Evolutionary conservation across 768 basidiomycete species (phyloP), one percentile per base, ranked within the genome.

Genomic region (Floccularia luteovirens): DNA sequence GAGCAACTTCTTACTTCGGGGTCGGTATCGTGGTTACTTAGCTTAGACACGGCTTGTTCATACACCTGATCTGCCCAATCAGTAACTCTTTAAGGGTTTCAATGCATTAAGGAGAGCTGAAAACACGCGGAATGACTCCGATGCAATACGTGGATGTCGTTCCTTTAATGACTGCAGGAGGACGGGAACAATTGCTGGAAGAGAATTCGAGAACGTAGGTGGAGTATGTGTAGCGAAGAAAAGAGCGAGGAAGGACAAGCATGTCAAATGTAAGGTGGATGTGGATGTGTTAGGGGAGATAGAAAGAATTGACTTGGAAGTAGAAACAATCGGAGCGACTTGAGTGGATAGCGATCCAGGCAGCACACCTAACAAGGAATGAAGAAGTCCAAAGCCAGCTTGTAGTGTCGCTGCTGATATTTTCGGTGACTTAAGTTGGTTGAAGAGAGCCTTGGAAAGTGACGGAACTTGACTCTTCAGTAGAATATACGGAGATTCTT

Each of bases 41-140:
- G 62, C 38, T 90, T 72, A 16, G 64, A 57, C 3, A 86, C 64
- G 7, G 89, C 82, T 46, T 90, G 81, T 5, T 74, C 64, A 57
- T 93, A 96, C 3, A 96, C 68, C 7, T 65, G 52, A 40, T 87
- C 77, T 3, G 77, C 59, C 88, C 88, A 90, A 12, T 78, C 75
- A 4, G 59, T n/a, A n/a, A n/a, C n/a, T 54, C 47, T 77, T 77
- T 34, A 85, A 58, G 1, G 90, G 90, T 35, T 83, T 80, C 27
- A 85, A 62, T 2, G 86, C 73, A 46, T 75, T 80, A 22, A 96
- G 70, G 5, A 99, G 65, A 1, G 90, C 72, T 2, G 90, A 90
- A 51, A 90, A 90, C 1, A 82, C 85, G 25, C 79, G 77, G 72
- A 98, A 91, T 0, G 90, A 75, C 52, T 93, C 90, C 2, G 90